These are phyloP conservation scores for Fomitopsis betulina DNA, from an alignment of 1,284 basidiomycete species.

Conservation along the genomic window DNA sequence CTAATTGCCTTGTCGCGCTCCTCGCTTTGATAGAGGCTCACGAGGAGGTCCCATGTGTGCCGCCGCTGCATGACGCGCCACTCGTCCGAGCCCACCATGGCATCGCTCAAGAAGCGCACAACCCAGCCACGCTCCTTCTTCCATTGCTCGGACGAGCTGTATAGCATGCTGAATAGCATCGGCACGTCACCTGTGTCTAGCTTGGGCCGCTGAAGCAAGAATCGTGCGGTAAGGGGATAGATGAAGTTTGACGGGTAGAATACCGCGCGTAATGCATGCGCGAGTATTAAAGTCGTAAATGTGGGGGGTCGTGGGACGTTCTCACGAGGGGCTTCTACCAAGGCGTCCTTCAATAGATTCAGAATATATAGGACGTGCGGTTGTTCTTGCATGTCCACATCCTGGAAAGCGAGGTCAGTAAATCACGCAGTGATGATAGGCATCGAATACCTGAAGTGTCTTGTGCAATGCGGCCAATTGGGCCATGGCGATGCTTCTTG, in stretches of 20 bases:
- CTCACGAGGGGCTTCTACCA: conserved; percentile 28
- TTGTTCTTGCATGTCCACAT: conserved; percentile 75
- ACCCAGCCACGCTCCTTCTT: conserved; percentile 88
- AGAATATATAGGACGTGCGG: conserved; percentile 77
- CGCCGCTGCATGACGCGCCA: conserved; percentile 80
- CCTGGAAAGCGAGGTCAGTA: conserved; percentile 29
- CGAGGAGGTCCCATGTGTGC: conserved; percentile 85
- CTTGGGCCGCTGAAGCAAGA: conserved; percentile 79
- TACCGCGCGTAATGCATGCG: conserved; percentile 73
- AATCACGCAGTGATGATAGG: conserved; percentile 12
- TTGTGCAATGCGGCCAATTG: conserved; percentile 53
- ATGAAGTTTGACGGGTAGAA: conserved; percentile 79
- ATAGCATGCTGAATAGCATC: conserved; percentile 82
- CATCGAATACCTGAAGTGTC: conserved; percentile 43
- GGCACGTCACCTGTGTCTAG: conserved; percentile 79
- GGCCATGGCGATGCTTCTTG: conserved; percentile 55
- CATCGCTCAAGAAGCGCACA: conserved; percentile 78
- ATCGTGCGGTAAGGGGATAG: conserved; percentile 76
- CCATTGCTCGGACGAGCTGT: conserved; percentile 71
- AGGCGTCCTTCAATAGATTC: conserved; percentile 61
- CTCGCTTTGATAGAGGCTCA: conserved; percentile 73
- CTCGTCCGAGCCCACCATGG: conserved; percentile 68
- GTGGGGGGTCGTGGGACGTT: conserved; percentile 54
- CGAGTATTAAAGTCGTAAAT: conserved; percentile 76
- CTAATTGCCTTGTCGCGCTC: conserved; percentile 50